phyloP scores from a whole-genome alignment of 306 rosid genomes.

The Cyclanthera cordifolia region DNA sequence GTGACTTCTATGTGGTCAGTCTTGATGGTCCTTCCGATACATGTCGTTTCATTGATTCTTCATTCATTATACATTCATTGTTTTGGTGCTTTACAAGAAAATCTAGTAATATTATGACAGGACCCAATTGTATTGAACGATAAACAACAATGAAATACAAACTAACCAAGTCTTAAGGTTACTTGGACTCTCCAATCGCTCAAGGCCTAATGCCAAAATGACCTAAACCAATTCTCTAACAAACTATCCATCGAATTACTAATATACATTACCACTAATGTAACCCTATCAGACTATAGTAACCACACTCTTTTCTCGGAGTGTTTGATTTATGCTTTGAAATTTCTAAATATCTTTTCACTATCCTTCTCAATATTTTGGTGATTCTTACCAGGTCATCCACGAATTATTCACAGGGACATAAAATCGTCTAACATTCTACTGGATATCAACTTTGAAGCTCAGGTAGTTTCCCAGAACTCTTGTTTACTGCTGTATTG shows the following conservation, averaged over 20 bases:
- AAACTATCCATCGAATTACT: too few relatives aligned
- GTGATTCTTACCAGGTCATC: conserved; percentile 67
- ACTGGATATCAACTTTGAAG: conserved; percentile 70
- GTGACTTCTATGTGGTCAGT: not conserved
- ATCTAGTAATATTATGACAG: too few relatives aligned
- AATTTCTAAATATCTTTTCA: not conserved
- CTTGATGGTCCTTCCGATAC: not conserved
- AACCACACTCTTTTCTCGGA: not conserved
- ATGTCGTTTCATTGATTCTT: not conserved
- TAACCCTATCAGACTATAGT: not conserved
- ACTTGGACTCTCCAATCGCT: too few relatives aligned
- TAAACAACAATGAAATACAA: too few relatives aligned
- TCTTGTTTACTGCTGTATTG: not conserved
- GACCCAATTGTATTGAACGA: too few relatives aligned
- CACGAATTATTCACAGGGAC: conserved; percentile 97
- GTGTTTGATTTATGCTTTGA: not conserved
- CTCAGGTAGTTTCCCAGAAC: conserved; percentile 46
- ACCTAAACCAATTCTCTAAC: too few relatives aligned
- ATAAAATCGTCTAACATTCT: conserved; percentile 97
- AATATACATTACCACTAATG: too few relatives aligned
- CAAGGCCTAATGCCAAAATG: too few relatives aligned
- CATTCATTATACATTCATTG: not conserved
- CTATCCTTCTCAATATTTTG: not conserved
- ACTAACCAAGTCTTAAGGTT: too few relatives aligned
- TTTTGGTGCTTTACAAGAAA: not conserved